Evolutionary conservation across 768 basidiomycete species (phyloP).

Genomic region (Agrocybe pediades): DNA sequence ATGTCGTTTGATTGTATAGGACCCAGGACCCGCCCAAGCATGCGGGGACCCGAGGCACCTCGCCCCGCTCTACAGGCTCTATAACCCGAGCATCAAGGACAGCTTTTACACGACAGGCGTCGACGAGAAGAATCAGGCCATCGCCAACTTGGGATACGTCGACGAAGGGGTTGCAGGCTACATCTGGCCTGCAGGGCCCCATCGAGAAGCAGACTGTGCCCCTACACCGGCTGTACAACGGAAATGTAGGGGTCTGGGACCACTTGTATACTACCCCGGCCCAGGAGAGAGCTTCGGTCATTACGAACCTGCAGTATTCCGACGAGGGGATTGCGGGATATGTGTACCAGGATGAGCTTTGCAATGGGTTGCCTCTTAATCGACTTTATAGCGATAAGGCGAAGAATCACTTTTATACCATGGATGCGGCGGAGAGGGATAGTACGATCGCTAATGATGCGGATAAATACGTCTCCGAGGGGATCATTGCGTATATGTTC

Average conservation of each 20-base stretch:
- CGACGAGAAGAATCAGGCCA: not conserved
- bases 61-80: slow-evolving; percentile 4
- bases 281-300: not conserved
- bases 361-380: not conserved
- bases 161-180: not conserved
- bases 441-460: not conserved
- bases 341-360: not conserved
- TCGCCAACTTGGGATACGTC: not conserved
- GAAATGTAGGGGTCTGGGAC: not conserved
- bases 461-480: not conserved
- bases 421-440: not conserved
- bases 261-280: not conserved
- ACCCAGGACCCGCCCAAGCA: too few relatives aligned
- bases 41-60: not conserved
- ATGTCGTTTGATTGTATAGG: too few relatives aligned
- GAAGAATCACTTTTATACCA: not conserved
- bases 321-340: not conserved
- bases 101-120: slow-evolving; percentile 9
- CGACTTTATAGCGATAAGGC: not conserved
- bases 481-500: not conserved
- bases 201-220: not conserved
- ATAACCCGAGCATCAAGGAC: not conserved
- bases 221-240: not conserved
- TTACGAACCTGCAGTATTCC: not conserved
- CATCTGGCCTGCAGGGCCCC: not conserved